phyloP scores from a whole-genome alignment of 306 rosid genomes.

The Gastrolobium bilobum region DNA sequence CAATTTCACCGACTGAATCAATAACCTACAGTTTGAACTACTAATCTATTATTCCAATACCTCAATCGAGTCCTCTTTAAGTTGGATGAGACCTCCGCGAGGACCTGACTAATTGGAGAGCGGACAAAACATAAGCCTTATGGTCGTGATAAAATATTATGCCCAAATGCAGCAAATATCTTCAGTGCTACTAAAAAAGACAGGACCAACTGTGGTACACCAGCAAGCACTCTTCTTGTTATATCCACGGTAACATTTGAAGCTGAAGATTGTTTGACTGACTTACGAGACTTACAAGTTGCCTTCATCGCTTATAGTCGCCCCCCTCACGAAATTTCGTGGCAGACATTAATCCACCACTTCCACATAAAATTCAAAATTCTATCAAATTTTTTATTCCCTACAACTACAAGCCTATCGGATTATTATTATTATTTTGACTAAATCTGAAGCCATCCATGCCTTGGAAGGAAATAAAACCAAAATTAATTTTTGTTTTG shows the following conservation, averaged over 20 bases:
- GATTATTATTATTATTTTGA: not conserved
- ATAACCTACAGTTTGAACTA: too few relatives aligned
- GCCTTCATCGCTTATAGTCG: slow-evolving; percentile 34
- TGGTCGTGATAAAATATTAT: slow-evolving; percentile 37
- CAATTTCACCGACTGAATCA: too few relatives aligned
- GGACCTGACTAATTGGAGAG: slow-evolving; percentile 57
- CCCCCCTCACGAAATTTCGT: slow-evolving; percentile 17
- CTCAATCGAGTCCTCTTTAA: too few relatives aligned
- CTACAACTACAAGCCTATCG: not conserved
- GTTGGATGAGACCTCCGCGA: slow-evolving; percentile 45
- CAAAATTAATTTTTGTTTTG: not conserved
- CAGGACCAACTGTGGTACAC: not conserved
- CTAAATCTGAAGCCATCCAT: slow-evolving; percentile 3
- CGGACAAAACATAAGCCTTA: slow-evolving; percentile 50
- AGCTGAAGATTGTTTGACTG: slow-evolving; percentile 28
- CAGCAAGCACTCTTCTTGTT: not conserved
- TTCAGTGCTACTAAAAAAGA: slow-evolving; percentile 29
- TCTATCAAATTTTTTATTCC: not conserved
- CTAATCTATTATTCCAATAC: too few relatives aligned
- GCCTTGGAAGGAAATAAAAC: not conserved
- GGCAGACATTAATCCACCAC: slow-evolving; percentile 34
- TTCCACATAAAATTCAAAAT: slow-evolving; percentile 25
- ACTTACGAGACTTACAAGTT: slow-evolving; percentile 39
- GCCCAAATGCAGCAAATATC: slow-evolving; percentile 40
- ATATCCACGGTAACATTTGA: not conserved